Evolutionary conservation across 1,284 basidiomycete species (phyloP).

Genomic region (Tylopilus orsonianus): DNA sequence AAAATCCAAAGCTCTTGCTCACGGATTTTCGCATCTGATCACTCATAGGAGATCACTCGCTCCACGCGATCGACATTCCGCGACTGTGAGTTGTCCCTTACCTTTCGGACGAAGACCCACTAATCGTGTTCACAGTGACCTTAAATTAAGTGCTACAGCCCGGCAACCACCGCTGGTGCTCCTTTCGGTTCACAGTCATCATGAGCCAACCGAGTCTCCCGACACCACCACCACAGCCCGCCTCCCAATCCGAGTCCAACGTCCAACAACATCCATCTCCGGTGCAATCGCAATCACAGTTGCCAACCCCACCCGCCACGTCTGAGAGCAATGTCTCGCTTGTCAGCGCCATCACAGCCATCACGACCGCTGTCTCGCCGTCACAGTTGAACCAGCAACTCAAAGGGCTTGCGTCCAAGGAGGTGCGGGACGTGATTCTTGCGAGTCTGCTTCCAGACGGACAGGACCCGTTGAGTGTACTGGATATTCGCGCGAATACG

Average conservation of each 20-base stretch:
- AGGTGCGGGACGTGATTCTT: conserved; percentile 49
- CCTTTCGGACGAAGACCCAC: neutral
- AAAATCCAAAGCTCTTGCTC: neutral
- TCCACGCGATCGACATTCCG: conserved; percentile 7
- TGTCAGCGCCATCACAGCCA: conserved; percentile 44
- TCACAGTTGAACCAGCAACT: conserved; percentile 42
- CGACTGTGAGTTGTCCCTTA: conserved; percentile 11
- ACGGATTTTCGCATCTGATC: conserved; percentile 6
- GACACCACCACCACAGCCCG: conserved; percentile 24
- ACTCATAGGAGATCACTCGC: neutral
- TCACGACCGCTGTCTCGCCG: conserved; percentile 42
- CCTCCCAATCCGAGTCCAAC: conserved; percentile 22
- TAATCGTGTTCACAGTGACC: neutral
- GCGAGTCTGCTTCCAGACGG: conserved; percentile 49
- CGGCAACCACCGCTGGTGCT: no score
- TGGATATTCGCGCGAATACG: conserved; percentile 57
- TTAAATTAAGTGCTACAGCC: neutral
- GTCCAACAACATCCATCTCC: conserved; percentile 22
- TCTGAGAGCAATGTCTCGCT: conserved; percentile 31
- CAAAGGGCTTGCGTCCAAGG: conserved; percentile 42
- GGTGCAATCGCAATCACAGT: conserved; percentile 11
- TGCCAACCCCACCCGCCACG: conserved; percentile 7
- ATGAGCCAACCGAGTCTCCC: conserved; percentile 32
- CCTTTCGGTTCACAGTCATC: neutral
- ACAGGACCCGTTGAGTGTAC: conserved; percentile 58